Percentiles rank a stretch among this genome's conserved stretches.
Evolutionary conservation across 2,329 filamentous ascomycete genomes (phyloP).

Genomic region (Talaromyces marneffei): DNA sequence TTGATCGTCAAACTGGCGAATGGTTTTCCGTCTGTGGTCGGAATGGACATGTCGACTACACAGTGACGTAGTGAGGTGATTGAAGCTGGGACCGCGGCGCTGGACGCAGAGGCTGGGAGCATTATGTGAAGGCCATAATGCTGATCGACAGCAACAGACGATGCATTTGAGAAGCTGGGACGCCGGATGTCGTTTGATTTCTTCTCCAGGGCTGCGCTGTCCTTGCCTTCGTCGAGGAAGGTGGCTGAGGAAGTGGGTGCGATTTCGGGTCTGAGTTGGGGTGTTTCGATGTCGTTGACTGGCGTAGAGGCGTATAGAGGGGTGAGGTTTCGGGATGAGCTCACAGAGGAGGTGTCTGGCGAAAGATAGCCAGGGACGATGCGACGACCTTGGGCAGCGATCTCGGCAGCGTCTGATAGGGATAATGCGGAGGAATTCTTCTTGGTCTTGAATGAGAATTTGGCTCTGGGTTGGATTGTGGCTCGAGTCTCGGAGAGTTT

Average conservation of each 20-base stretch:
- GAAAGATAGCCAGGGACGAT: conserved; percentile 40
- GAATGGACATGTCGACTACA: conserved; percentile 73
- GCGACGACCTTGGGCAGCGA: conserved; percentile 46
- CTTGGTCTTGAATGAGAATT: conserved; percentile 73
- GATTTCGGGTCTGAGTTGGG: conserved; percentile 31
- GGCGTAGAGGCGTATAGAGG: conserved; percentile 34
- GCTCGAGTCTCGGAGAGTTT: conserved; percentile 66
- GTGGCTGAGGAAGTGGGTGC: conserved; percentile 32
- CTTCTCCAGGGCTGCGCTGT: conserved; percentile 16
- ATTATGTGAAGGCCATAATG: conserved; percentile 69
- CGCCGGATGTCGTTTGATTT: conserved; percentile 34
- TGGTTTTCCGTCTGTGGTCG: conserved; percentile 51
- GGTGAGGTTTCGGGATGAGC: conserved; percentile 33
- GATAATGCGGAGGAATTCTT: conserved; percentile 53
- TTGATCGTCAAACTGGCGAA: conserved; percentile 69
- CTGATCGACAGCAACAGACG: conserved; percentile 58
- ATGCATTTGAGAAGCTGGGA: conserved; percentile 59
- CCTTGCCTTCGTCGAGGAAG: conserved; percentile 19
- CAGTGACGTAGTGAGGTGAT: conserved; percentile 64
- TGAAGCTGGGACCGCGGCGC: conserved; percentile 67
- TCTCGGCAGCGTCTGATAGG: conserved; percentile 51
- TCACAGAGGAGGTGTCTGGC: conserved; percentile 37
- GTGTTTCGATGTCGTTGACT: conserved; percentile 31
- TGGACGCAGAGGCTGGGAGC: conserved; percentile 63
- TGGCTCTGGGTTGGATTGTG: conserved; percentile 65